These are phyloP conservation scores for Beta vulgaris DNA, from an alignment of 148 eudicot species.

Conservation along the genomic window DNA sequence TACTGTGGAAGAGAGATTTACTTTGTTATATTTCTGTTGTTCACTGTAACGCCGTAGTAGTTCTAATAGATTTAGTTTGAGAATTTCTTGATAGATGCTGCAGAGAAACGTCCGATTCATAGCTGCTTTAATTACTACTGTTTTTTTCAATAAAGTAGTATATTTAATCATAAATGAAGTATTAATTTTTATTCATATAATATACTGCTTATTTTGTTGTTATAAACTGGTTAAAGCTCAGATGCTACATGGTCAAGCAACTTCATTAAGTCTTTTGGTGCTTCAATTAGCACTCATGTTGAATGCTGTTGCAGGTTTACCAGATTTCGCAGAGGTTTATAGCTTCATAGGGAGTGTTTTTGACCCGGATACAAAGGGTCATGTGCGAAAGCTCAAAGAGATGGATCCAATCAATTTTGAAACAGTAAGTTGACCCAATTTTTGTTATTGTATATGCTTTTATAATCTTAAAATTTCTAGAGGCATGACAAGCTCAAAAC, in stretches of 20 bases:
- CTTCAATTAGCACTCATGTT: slow-evolving; percentile 11
- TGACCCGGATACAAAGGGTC: slow-evolving; percentile 74
- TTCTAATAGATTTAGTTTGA: not conserved
- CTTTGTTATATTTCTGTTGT: not conserved
- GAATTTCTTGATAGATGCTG: too few species aligned
- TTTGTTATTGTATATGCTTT: not conserved
- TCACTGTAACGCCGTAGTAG: not conserved
- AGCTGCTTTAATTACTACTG: too few species aligned
- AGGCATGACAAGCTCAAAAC: not conserved
- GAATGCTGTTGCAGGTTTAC: slow-evolving; percentile 52
- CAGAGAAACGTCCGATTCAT: too few species aligned
- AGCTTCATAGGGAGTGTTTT: slow-evolving; percentile 89
- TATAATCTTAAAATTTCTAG: not conserved
- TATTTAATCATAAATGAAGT: too few species aligned
- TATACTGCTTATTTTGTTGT: too few species aligned
- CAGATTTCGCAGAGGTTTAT: slow-evolving; percentile 90
- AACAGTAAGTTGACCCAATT: slow-evolving; percentile 46
- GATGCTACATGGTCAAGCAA: not conserved
- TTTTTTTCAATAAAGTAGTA: too few species aligned
- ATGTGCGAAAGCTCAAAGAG: slow-evolving; percentile 86
- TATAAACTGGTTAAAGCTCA: too few species aligned
- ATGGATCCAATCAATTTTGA: slow-evolving; percentile 98
- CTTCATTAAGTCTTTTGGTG: slow-evolving; percentile 2
- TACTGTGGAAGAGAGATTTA: not conserved
- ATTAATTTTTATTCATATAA: too few species aligned